Base-by-base conservation (phyloP, 1,139 yeast genomes). In the Candida dubliniensis region DNA sequence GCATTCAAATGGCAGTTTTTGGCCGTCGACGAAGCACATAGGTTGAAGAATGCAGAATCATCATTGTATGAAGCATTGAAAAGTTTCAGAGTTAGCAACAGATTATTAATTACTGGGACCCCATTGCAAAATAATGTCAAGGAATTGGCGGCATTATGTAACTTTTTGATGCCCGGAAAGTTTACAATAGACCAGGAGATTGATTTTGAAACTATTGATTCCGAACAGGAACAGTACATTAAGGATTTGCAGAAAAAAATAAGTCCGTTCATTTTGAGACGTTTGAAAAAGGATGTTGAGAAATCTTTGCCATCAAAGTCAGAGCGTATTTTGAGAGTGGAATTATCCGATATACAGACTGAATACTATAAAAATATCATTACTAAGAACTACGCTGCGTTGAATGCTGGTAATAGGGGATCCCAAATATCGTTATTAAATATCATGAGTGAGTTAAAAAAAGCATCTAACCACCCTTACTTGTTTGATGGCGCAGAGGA, bases 11-110 rank as follows among this genome's bases (percentile, higher is more conserved):
- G 99, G 99, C 98, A 93, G 61, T 95, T 87, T 59, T 67, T 95
- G 57, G 99, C 99, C 1, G 98, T 95, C 33, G 99, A 95, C 65
- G 99, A 95, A 68, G 99, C 99, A 2, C 99, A 95, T 68, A 79
- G 99, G 59, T 76, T 95, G 59, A 95, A 95, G 57, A 95, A 95
- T 60, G 87, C 96, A 0, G 98, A 91, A 61, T 85, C 95, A 31
- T 91, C 98, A 0, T 70, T 95, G 40, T 93, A 93, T 60, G 97
- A 91, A 60, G 84, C 96, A 1, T 75, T 95, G 48, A 79, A 76
- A 54, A 87, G 87, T 55, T 90, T 95, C 67, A 86, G 82, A 55
- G 95, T 87, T 12, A 77, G 84, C 4, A 93, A 95, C 64, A 75
- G 98, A 53, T 70, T 95, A 47, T 76, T 95, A 50, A 95, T 95